Evolutionary conservation across 306 rosid genomes (phyloP).

Genomic region (Acacia melanoxylon): DNA sequence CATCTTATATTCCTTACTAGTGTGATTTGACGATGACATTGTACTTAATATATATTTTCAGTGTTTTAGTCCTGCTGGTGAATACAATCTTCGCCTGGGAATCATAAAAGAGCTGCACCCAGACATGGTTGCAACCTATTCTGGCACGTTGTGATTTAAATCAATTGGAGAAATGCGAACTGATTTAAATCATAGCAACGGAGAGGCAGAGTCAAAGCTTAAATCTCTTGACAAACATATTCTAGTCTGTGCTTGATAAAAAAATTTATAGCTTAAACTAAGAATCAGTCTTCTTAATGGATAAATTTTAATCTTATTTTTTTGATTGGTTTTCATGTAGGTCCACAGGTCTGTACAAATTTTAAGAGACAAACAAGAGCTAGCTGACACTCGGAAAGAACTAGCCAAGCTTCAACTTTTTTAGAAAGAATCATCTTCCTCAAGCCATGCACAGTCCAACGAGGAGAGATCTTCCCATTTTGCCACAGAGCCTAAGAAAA

Average conservation of each 20-base stretch:
- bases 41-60: conserved; percentile 31
- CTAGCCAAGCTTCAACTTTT: conserved; percentile 89
- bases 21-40: conserved; percentile 30
- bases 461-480: conserved; percentile 75
- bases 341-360: conserved; percentile 97
- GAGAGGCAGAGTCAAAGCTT: conserved; percentile 81
- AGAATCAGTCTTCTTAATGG: neutral
- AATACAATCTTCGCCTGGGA: conserved; percentile 96
- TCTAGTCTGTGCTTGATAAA: neutral
- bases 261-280: neutral
- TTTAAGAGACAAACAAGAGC: conserved; percentile 94
- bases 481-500: conserved; percentile 57
- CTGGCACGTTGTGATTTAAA: conserved; percentile 87
- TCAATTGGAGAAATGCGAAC: conserved; percentile 95
- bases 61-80: conserved; percentile 99
- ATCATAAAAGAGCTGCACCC: conserved; percentile 95
- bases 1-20: conserved; percentile 18
- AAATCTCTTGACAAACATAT: conserved; percentile 79
- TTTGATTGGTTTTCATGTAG: conserved; percentile 42
- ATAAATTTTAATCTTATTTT: conserved; percentile 5
- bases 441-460: conserved; percentile 67
- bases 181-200: conserved; percentile 73
- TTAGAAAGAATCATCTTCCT: conserved; percentile 78
- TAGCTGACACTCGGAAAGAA: conserved; percentile 92
- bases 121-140: conserved; percentile 99